These are phyloP conservation scores for Blastocladiella britannica DNA, from an alignment of 192 early-diverging fungal species.

Conservation along the genomic window DNA sequence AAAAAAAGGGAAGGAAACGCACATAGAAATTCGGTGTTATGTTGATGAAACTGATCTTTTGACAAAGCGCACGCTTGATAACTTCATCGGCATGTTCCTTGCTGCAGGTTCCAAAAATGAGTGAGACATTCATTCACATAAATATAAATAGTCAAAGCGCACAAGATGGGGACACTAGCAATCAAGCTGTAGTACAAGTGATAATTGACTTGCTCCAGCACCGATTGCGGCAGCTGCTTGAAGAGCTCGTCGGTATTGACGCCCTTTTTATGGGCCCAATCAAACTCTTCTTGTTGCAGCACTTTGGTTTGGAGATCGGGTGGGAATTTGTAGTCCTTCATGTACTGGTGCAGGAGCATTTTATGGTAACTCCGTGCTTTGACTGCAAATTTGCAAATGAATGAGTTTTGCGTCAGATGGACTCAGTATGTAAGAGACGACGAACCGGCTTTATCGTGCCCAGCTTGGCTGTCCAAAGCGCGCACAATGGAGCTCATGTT, in stretches of 20 bases:
- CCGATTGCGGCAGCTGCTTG: slow-evolving; percentile 1
- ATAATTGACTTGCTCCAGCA: slow-evolving; percentile 4
- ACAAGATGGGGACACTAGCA: not conserved
- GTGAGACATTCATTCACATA: not conserved
- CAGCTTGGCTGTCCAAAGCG: not conserved
- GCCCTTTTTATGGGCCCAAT: slow-evolving; percentile 3
- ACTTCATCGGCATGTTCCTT: slow-evolving; percentile 3
- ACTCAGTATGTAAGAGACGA: not conserved
- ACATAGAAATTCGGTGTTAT: not conserved
- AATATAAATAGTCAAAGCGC: not conserved
- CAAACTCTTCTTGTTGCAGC: slow-evolving; percentile 5
- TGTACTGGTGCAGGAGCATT: not conserved
- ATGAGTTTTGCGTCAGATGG: not conserved
- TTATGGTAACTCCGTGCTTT: not conserved
- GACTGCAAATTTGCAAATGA: not conserved
- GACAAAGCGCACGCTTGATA: slow-evolving; percentile 2
- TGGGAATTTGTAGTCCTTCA: not conserved
- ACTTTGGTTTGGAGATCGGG: slow-evolving; percentile 1
- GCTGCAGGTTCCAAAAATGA: not conserved
- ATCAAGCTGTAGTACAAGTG: slow-evolving; percentile 9
- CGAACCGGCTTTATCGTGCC: not conserved
- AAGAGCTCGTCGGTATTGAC: slow-evolving; percentile 9
- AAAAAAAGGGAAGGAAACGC: too few species aligned
- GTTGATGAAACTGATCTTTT: not conserved
- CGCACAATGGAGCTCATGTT: not conserved